Percentiles rank a stretch among this genome's conserved stretches.
phyloP scores from a whole-genome alignment of 2,329 filamentous ascomycete genomes.

The Alternaria brassicicola region DNA sequence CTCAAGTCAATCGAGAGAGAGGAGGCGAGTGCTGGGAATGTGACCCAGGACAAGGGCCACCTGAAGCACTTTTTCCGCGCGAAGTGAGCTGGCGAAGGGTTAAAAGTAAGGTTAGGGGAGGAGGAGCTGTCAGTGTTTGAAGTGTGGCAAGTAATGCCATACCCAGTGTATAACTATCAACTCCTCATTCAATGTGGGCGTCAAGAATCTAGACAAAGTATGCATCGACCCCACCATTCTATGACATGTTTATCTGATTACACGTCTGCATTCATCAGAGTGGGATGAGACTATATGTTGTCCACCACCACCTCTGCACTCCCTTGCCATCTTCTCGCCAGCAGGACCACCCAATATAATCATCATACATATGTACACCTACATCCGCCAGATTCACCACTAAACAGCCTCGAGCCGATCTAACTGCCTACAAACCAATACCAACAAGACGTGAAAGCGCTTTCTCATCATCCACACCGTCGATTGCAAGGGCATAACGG shows the following conservation, averaged over 20 bases:
- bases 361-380: neutral
- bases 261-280: neutral
- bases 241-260: neutral
- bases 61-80: slow-evolving; percentile 26
- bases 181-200: neutral
- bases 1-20: slow-evolving; percentile 24
- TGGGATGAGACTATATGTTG: neutral
- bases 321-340: neutral
- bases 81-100: slow-evolving; percentile 28
- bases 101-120: slow-evolving; percentile 1
- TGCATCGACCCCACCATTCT: neutral
- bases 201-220: neutral
- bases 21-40: slow-evolving; percentile 35
- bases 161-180: neutral
- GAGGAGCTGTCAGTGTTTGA: slow-evolving; percentile 9
- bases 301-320: neutral
- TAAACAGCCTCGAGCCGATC: neutral
- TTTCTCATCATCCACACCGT: neutral
- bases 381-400: neutral
- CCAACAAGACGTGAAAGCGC: neutral
- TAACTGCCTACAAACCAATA: neutral
- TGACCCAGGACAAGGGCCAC: slow-evolving; percentile 30
- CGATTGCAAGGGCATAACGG: neutral
- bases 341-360: neutral
- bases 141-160: neutral